These are phyloP conservation scores for Blastocystis sp. DNA, from an alignment of 352 stramenopile genomes.

Conservation along the genomic window DNA sequence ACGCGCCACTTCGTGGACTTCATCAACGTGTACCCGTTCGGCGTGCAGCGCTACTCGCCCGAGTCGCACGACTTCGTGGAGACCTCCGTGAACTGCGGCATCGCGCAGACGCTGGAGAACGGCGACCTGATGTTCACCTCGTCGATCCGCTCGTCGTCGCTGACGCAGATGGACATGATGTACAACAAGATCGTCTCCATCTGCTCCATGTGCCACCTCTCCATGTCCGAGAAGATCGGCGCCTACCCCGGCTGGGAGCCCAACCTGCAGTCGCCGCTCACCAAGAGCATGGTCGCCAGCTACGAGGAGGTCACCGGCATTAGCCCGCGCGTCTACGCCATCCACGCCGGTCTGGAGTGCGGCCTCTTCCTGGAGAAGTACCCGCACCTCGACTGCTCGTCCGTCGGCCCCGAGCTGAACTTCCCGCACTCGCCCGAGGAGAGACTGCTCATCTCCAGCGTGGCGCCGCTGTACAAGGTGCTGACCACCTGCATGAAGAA, in stretches of 20 bases:
- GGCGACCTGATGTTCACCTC: constrained; percentile 53
- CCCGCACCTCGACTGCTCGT: constrained; percentile 55
- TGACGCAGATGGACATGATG: constrained; percentile 67
- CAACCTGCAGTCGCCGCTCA: constrained; percentile 44
- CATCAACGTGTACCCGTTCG: constrained; percentile 65
- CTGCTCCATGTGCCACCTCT: constrained; percentile 48
- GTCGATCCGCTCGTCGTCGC: constrained; percentile 56
- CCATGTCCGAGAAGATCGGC: constrained; percentile 62
- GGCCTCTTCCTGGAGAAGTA: constrained; percentile 69
- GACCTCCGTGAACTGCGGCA: constrained; percentile 68
- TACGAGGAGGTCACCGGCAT: constrained; percentile 58
- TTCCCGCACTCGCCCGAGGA: constrained; percentile 67
- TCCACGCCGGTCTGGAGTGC: constrained; percentile 67
- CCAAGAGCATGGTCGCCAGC: constrained; percentile 48
- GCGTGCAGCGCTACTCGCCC: constrained; percentile 66
- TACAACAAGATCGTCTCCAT: constrained; percentile 68
- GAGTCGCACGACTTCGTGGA: constrained; percentile 62
- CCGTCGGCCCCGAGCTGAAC: constrained; percentile 67
- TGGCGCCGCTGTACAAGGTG: constrained; percentile 62
- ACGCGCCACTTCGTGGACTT: constrained; percentile 62
- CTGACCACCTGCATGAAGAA: constrained; percentile 51
- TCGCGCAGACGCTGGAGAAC: constrained; percentile 51
- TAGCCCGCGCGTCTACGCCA: constrained; percentile 35
- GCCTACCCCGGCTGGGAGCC: constrained; percentile 68
- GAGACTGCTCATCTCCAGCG: constrained; percentile 56